These are phyloP conservation scores for Aspergillus flavus DNA, from an alignment of 2,329 filamentous ascomycete species.

Conservation along the genomic window DNA sequence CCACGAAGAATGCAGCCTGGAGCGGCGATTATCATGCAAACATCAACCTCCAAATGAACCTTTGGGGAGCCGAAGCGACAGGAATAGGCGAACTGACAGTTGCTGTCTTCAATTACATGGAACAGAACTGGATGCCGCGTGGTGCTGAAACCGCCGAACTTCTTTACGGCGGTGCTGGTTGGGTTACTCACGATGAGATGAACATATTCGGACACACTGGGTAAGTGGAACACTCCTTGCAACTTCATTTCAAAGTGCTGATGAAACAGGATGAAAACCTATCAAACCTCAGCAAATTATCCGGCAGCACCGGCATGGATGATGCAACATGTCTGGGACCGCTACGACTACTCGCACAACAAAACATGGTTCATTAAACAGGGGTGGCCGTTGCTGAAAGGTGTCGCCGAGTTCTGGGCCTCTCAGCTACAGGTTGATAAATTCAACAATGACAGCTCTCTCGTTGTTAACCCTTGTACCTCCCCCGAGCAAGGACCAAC, in stretches of 20 bases:
- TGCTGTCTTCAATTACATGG: slow-evolving; percentile 57
- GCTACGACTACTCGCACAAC: slow-evolving; percentile 58
- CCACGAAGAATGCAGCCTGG: slow-evolving; percentile 52
- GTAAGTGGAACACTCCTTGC: slow-evolving; percentile 1
- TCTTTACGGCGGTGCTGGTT: slow-evolving; percentile 58
- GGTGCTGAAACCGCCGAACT: slow-evolving; percentile 57
- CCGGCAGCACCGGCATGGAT: slow-evolving; percentile 57
- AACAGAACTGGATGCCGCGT: slow-evolving; percentile 56
- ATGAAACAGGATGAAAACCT: slow-evolving; percentile 44
- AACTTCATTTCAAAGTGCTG: background rate
- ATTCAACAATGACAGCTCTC: slow-evolving; percentile 54
- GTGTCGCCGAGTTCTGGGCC: slow-evolving; percentile 59
- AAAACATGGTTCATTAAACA: slow-evolving; percentile 45
- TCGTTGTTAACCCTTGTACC: slow-evolving; percentile 62
- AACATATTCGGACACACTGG: slow-evolving; percentile 62
- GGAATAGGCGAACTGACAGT: slow-evolving; percentile 50
- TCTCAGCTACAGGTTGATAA: slow-evolving; percentile 55
- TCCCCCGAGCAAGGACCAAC: slow-evolving; percentile 60
- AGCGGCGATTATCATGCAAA: slow-evolving; percentile 60
- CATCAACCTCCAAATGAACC: slow-evolving; percentile 65
- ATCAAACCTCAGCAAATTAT: slow-evolving; percentile 41
- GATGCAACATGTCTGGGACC: slow-evolving; percentile 62
- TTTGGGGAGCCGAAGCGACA: slow-evolving; percentile 59
- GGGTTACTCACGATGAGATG: slow-evolving; percentile 60
- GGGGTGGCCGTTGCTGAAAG: slow-evolving; percentile 59